A percentile compares a stretch with the other conserved stretches of the same genome.
These are phyloP conservation scores for Phlyctochytrium planicorne DNA, from an alignment of 192 early-diverging fungal genomes.

Conservation along the genomic window DNA sequence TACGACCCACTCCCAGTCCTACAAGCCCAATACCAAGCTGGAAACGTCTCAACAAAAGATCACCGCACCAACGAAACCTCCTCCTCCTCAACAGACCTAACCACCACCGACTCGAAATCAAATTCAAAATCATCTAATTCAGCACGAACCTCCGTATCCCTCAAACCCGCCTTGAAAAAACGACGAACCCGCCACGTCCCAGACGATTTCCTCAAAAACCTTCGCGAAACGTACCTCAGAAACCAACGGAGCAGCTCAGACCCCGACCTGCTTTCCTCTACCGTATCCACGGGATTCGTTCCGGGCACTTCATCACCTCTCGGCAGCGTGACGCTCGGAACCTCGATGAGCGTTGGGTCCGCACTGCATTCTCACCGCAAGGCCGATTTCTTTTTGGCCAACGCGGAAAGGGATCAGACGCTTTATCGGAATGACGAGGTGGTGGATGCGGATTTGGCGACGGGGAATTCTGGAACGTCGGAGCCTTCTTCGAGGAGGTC, in stretches of 20 bases:
- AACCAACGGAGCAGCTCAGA: constrained; percentile 16
- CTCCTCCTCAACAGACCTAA: neutral
- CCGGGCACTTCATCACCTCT: neutral
- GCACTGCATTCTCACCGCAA: constrained; percentile 12
- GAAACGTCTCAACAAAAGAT: neutral
- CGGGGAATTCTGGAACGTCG: neutral
- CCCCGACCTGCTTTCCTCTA: constrained; percentile 14
- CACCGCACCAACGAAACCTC: neutral
- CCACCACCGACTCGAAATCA: neutral
- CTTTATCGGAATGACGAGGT: constrained; percentile 1
- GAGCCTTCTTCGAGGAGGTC: neutral
- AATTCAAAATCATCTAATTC: neutral
- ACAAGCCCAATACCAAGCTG: constrained; percentile 23
- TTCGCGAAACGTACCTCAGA: constrained; percentile 11
- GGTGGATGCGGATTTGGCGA: neutral
- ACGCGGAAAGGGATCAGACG: constrained; percentile 10
- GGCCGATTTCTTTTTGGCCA: constrained; percentile 29
- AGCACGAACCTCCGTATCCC: constrained; percentile 2
- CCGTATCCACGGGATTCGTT: neutral
- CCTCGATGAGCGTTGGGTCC: neutral
- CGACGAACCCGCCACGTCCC: neutral
- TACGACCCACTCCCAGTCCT: constrained; percentile 32
- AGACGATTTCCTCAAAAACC: neutral
- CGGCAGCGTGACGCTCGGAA: constrained; percentile 1
- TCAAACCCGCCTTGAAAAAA: constrained; percentile 24